Percentiles rank a stretch among this genome's conserved stretches.
Evolutionary conservation across 257 asterid genomes (phyloP).

Genomic region (Lantana camara): DNA sequence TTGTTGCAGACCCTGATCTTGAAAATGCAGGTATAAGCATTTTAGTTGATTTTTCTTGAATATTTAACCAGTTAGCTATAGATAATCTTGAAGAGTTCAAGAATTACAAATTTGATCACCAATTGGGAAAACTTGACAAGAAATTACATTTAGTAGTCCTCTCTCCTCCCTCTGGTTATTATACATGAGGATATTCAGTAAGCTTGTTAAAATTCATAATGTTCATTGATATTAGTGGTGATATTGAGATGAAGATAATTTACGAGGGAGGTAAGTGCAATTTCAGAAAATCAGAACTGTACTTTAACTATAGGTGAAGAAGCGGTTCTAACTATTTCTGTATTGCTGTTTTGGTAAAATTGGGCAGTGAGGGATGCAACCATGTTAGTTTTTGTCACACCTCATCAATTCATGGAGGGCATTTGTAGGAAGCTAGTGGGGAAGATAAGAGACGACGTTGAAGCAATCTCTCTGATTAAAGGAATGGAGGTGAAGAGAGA

Average conservation of each 20-base stretch:
- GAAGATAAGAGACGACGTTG: conserved; percentile 56
- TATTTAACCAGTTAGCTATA: neutral
- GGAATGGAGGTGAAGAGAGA: conserved; percentile 96
- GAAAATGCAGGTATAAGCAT: conserved; percentile 60
- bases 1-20: conserved; percentile 74
- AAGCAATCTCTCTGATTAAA: conserved; percentile 77
- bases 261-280: too few species aligned
- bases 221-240: too few species aligned
- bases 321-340: too few species aligned
- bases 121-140: too few species aligned
- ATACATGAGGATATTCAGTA: too few species aligned
- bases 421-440: conserved; percentile 73
- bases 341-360: conserved; percentile 5
- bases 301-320: too few species aligned
- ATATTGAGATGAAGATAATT: too few species aligned
- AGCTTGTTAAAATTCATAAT: too few species aligned
- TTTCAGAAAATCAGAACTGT: too few species aligned
- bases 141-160: too few species aligned
- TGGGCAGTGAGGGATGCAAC: conserved; percentile 71
- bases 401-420: conserved; percentile 94
- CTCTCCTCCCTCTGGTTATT: too few species aligned
- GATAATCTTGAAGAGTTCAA: neutral
- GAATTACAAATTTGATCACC: too few species aligned
- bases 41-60: neutral
- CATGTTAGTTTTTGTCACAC: conserved; percentile 87